Evolutionary conservation across 129 eudicot genomes (phyloP), one percentile per base, ranked within the genome.

Genomic region (Rutidosis leptorrhynchoides): DNA sequence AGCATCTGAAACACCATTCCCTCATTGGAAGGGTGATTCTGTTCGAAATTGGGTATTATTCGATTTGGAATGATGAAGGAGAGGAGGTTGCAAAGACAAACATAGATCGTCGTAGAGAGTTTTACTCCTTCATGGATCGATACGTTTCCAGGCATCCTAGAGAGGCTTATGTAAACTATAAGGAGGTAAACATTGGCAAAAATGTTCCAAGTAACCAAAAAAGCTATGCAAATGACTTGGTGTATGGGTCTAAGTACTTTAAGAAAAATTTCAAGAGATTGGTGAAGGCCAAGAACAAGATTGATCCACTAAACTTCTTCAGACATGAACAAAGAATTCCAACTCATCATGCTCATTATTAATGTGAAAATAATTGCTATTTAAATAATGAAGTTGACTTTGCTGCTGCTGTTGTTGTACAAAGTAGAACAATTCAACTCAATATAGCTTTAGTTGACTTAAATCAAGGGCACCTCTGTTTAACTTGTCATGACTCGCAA

Each of bases 311-410:
- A 6, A 74, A 79, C 48, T 74, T 79, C 48, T 74, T 79, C n/a
- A 74, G 73, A 58, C 78, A 79, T 74, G 83, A 74, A 58, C 83
- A 79, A 37, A 79, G 83, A 53, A 79, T 79, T 62, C 83, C 83
- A 10, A n/a, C n/a, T n/a, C n/a, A n/a, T n/a, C n/a, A n/a, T n/a
- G n/a, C n/a, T n/a, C n/a, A n/a, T n/a, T n/a, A n/a, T n/a, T n/a
- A n/a, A n/a, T n/a, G n/a, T n/a, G n/a, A n/a, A n/a, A n/a, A n/a
- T n/a, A n/a, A n/a, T n/a, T n/a, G n/a, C n/a, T n/a, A n/a, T n/a
- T n/a, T n/a, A n/a, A n/a, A n/a, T n/a, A n/a, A n/a, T n/a, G n/a
- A n/a, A n/a, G n/a, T n/a, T n/a, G n/a, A n/a, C n/a, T n/a, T n/a
- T n/a, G n/a, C n/a, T n/a, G n/a, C n/a, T n/a, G n/a, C n/a, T n/a